Conservation (phyloP, 768 basidiomycete genomes). For the Candolleomyces aberdarensis region DNA sequence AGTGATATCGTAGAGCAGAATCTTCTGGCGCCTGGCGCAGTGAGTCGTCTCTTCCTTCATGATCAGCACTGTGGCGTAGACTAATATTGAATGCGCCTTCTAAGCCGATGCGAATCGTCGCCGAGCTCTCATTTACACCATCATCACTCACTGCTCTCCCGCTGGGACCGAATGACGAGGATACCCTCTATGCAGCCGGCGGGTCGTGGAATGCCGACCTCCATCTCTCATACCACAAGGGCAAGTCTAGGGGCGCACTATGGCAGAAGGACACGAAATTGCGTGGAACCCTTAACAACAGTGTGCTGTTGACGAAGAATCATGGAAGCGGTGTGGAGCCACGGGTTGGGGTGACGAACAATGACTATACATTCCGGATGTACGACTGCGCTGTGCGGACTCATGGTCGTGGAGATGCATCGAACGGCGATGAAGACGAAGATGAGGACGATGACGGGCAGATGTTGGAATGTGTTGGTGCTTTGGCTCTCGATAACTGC, state of each 20-base stretch:
- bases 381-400: constrained; percentile 14
- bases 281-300: constrained; percentile 18
- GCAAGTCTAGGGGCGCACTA: constrained; percentile 3
- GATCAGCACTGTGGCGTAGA: constrained; percentile 6
- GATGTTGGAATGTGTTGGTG: constrained; percentile 10
- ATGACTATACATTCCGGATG: constrained; percentile 14
- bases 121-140: constrained; percentile 42
- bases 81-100: constrained; percentile 2
- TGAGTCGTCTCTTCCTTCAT: constrained; percentile 26
- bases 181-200: constrained; percentile 57
- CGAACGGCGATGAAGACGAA: constrained; percentile 1
- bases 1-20: constrained; percentile 60
- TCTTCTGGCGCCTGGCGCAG: constrained; percentile 42
- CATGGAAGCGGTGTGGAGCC: constrained; percentile 11
- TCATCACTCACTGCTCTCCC: constrained; percentile 8
- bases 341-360: constrained; percentile 15
- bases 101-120: constrained; percentile 41
- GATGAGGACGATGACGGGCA: not conserved
- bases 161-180: constrained; percentile 9
- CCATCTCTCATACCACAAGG: constrained; percentile 43
- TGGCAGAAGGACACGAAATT: constrained; percentile 16
- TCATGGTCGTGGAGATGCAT: constrained; percentile 1
- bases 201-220: constrained; percentile 64
- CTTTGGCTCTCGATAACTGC: constrained; percentile 12
- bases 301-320: constrained; percentile 15